phyloP scores from a whole-genome alignment of 2,329 filamentous ascomycete species.

The Colletotrichum melonis region DNA sequence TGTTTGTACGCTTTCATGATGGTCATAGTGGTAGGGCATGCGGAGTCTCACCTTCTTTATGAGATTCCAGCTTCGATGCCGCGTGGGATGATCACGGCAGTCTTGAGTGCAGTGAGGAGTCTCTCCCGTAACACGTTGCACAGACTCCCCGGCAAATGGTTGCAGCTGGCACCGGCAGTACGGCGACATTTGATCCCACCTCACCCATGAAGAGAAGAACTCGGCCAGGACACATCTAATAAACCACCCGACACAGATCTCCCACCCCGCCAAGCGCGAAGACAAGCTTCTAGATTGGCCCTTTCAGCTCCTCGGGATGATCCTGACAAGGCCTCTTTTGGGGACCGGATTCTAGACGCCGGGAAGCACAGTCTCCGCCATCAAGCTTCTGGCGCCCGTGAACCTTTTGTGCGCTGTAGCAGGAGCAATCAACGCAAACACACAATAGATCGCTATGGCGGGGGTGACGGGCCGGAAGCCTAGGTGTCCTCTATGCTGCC shows the following conservation, averaged over 20 bases:
- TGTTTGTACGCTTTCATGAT: no score
- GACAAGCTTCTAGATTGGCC: not conserved
- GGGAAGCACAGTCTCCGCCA: not conserved
- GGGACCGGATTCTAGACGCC: not conserved
- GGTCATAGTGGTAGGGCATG: not conserved
- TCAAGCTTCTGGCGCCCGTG: not conserved
- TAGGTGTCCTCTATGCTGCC: not conserved
- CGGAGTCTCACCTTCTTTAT: not conserved
- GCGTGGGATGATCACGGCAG: not conserved
- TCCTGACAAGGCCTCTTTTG: not conserved
- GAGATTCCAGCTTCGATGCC: not conserved
- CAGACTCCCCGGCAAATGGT: not conserved
- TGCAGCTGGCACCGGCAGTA: not conserved
- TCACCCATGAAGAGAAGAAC: not conserved
- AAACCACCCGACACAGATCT: not conserved
- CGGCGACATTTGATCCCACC: not conserved
- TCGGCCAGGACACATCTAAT: rapidly evolving
- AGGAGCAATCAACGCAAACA: not conserved
- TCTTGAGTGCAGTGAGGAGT: no score
- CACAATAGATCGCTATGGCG: not conserved
- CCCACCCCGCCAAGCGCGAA: not conserved
- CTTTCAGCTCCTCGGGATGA: not conserved
- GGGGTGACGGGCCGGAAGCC: not conserved
- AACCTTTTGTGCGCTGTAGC: not conserved
- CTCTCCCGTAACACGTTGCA: not conserved